Base-by-base conservation (phyloP, 2,329 filamentous ascomycete species). In the Stagonosporopsis cucurbitacearum region DNA sequence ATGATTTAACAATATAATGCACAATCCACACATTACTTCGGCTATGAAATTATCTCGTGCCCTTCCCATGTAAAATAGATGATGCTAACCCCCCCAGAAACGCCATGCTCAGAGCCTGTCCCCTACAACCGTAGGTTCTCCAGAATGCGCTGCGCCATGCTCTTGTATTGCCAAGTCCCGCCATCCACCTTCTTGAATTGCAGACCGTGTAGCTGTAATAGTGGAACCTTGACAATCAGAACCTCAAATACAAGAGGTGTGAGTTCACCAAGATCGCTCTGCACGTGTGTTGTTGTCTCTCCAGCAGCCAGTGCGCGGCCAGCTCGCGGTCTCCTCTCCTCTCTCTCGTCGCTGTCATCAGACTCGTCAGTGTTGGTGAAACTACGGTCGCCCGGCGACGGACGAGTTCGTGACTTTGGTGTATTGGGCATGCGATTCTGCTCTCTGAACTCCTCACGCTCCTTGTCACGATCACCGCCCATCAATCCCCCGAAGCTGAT, bases 111-210 rank as follows among this genome's bases (percentile, higher is more conserved):
- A 40, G 35, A 44, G 36, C 20, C 50, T 33, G 13, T 25, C 15
- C 39, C 57, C 64, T 64, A 96, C 60, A 98, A 83, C 71, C 88
- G 87, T 65, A 99, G 79, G 74, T 95, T 92, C 71, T 89, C 87
- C 65, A 99, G 81, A 68, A 99, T 97, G 68, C 92, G 92, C 77
- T 96, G 93, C 32, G 95, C 95, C 92, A 98, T 96, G 71, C 91
- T 94, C 81, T 97, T 96, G 79, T 96, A 99, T 76, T 97, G 93
- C 93, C 94, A 98, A 55, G 95, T 98, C 57, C 96, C 94, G 32
- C 95, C 94, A 54, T 91, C 86, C 65, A 98, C 88, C 73, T 95
- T 92, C 83, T 99, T 99, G 81, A 99, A 99, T 75, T 98, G 95
- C 59, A 99, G 93, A 44, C 95, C 95, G 71, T 99, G 94, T 54